phyloP scores from a whole-genome alignment of 73 alveolate species.

The Urostyla sp. region DNA sequence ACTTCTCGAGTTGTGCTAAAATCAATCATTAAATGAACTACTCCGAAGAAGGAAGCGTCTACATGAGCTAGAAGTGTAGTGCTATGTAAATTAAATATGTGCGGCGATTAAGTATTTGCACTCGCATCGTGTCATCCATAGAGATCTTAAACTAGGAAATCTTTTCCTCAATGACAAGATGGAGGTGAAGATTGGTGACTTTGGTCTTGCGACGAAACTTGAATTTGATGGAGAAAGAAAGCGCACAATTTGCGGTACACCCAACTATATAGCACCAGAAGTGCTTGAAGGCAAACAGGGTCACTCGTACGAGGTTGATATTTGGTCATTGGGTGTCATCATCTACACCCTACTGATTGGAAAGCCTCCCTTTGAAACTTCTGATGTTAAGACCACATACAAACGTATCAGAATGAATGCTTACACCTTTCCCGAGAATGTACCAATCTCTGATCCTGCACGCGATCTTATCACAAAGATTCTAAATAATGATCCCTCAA shows the following conservation, averaged over 20 bases:
- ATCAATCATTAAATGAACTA: constrained; percentile 94
- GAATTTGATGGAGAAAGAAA: constrained; percentile 98
- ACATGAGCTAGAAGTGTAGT: constrained; percentile 95
- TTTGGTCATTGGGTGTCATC: constrained; percentile 98
- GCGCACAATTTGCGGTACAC: constrained; percentile 98
- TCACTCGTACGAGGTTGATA: constrained; percentile 98
- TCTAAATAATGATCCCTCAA: constrained; percentile 87
- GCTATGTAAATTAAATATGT: constrained; percentile 89
- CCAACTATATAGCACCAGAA: constrained; percentile 99
- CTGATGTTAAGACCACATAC: constrained; percentile 93
- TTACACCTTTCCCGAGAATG: constrained; percentile 93
- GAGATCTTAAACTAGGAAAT: constrained; percentile 98
- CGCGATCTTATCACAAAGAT: constrained; percentile 87
- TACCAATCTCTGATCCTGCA: constrained; percentile 91
- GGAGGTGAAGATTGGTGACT: constrained; percentile 98
- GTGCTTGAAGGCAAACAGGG: constrained; percentile 94
- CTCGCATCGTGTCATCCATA: constrained; percentile 92
- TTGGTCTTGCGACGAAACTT: constrained; percentile 98
- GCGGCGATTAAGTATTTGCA: constrained; percentile 95
- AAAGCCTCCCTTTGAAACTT: constrained; percentile 96
- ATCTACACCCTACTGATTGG: constrained; percentile 96
- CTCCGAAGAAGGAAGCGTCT: constrained; percentile 94
- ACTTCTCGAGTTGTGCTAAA: constrained; percentile 88
- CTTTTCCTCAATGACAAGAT: constrained; percentile 95
- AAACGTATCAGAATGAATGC: constrained; percentile 87